Evolutionary conservation across 2,329 filamentous ascomycete genomes (phyloP), one percentile per base, ranked within the genome.

Genomic region (Paracorniculantispora psalliotae): DNA sequence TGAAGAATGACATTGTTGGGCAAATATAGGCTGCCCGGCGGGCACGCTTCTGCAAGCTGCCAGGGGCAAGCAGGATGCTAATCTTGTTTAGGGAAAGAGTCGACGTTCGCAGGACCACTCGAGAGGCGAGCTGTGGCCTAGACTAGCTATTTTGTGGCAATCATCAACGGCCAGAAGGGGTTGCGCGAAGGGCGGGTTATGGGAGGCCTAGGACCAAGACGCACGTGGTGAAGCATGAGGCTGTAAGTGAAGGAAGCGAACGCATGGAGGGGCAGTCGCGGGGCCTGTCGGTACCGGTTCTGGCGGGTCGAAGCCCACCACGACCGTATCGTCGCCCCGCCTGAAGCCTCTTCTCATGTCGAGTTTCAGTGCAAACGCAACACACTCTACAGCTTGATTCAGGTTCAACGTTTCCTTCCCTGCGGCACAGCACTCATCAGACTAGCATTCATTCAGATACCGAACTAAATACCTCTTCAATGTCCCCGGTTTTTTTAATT

Each of bases 361-460:
- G 37, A 41, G 37, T 41, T 37, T 25, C 28, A 10, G 15, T 37
- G 13, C 39, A 55, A 46, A 55, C 52, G 41, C 26, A 23, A 2
- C 35, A 43, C 25, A n/a, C 50, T 54, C 23, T 26, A 35, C n/a
- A 21, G 5, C 2, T 33, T 35, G 39, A 15, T 57, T 50, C 55
- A 50, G 23, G 44, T 57, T 49, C 43, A 13, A 15, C n/a, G 7
- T 49, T 56, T 19, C 39, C 49, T 49, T 6, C 54, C 33, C 23
- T 30, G 10, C 21, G 33, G 17, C 33, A 37, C 33, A 37, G 33
- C 33, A 37, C 17, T 37, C 33, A 25, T 19, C 33, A 41, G 43
- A 19, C 55, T 57, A 57, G 55, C 55, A 50, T 51, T 19, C 19
- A 57, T 57, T 57, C 35, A 44, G 37, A 50, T 57, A 57, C 55